These are phyloP conservation scores for Boletus insuetus DNA, from an alignment of 768 basidiomycete genomes.

Conservation along the genomic window DNA sequence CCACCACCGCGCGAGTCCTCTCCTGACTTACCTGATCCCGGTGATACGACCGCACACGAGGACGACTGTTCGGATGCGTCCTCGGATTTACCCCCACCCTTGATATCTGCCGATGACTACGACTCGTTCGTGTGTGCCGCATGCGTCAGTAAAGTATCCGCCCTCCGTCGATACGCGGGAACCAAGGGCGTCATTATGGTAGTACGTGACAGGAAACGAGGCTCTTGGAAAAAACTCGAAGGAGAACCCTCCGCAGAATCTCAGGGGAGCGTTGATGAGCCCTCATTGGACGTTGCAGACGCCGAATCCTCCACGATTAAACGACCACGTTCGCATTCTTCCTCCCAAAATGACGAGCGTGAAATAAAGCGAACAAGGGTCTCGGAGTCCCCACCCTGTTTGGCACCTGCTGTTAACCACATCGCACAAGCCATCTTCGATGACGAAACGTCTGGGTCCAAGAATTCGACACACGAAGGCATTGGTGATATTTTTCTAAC, in stretches of 20 bases:
- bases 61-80: slow-evolving; percentile 62
- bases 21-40: slow-evolving; percentile 17
- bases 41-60: slow-evolving; percentile 24
- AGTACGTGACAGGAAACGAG: slow-evolving; percentile 44
- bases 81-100: slow-evolving; percentile 63
- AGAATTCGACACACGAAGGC: slow-evolving; percentile 37
- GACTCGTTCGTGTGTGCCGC: slow-evolving; percentile 70
- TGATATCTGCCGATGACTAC: slow-evolving; percentile 67
- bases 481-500: slow-evolving; percentile 75
- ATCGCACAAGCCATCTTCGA: slow-evolving; percentile 46
- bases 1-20: slow-evolving; percentile 48
- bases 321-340: slow-evolving; percentile 37
- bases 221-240: slow-evolving; percentile 54
- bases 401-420: slow-evolving; percentile 51
- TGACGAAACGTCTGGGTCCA: slow-evolving; percentile 9
- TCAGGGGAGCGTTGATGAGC: slow-evolving; percentile 6
- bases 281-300: slow-evolving; percentile 26
- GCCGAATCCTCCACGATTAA: slow-evolving; percentile 34
- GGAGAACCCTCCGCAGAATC: slow-evolving; percentile 14
- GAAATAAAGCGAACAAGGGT: slow-evolving; percentile 45
- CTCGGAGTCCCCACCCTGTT: slow-evolving; percentile 42
- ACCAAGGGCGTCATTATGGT: slow-evolving; percentile 68
- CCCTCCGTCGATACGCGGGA: slow-evolving; percentile 63
- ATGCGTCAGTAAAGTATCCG: slow-evolving; percentile 58
- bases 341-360: slow-evolving; percentile 30